A percentile compares a stretch with the other conserved stretches of the same genome.
These are phyloP conservation scores for Puccinia coronata DNA, from an alignment of 1,284 basidiomycete species.

Conservation along the genomic window DNA sequence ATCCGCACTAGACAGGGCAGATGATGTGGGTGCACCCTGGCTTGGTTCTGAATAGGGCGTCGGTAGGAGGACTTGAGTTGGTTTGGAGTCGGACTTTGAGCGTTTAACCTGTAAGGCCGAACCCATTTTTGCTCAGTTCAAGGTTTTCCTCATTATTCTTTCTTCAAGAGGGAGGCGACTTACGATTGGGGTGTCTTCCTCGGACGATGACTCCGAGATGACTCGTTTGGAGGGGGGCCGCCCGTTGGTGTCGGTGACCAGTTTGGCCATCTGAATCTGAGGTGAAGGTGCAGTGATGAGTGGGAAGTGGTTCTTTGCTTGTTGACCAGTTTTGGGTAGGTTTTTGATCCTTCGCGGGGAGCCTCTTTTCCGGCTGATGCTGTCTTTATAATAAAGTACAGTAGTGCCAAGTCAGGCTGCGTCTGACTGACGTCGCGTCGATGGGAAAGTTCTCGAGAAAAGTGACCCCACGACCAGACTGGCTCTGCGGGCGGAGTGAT, in stretches of 20 bases:
- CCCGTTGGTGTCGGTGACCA: slow-evolving; percentile 17
- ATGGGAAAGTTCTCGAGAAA: background rate
- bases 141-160: background rate
- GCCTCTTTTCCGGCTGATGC: background rate
- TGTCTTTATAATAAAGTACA: background rate
- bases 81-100: slow-evolving; percentile 20
- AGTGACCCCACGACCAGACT: too few species aligned
- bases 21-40: background rate
- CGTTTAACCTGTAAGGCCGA: slow-evolving; percentile 20
- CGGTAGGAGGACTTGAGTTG: background rate
- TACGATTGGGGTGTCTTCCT: slow-evolving; percentile 41
- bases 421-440: background rate
- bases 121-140: background rate
- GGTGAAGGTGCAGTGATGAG: background rate
- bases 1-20: background rate
- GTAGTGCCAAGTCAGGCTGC: background rate
- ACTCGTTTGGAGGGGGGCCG: slow-evolving; percentile 30
- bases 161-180: background rate
- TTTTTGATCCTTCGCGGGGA: too few species aligned
- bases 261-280: background rate
- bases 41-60: slow-evolving; percentile 4
- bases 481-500: too few species aligned
- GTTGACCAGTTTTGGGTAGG: slow-evolving; percentile 8
- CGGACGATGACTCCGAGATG: slow-evolving; percentile 33
- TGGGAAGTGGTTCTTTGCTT: background rate